Evolutionary conservation across 2,329 filamentous ascomycete species (phyloP).

Genomic region (Xylaria sp.): DNA sequence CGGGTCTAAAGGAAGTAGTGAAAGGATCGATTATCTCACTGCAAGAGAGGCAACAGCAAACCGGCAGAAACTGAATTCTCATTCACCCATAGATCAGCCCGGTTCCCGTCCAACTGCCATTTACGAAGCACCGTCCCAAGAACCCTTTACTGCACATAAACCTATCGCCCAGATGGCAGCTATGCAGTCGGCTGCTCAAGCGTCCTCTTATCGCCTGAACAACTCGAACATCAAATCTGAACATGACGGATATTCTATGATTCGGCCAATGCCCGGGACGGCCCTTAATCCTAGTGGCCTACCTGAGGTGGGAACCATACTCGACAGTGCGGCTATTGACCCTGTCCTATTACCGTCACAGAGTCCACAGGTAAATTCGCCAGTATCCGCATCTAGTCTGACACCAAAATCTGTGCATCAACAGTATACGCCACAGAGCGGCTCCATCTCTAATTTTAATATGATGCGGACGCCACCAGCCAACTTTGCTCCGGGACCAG

Average conservation of each 20-base stretch:
- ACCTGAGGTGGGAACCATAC: constrained; percentile 44
- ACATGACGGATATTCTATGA: constrained; percentile 45
- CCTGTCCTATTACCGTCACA: constrained; percentile 54
- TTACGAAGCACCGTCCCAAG: constrained; percentile 32
- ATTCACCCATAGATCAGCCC: constrained; percentile 32
- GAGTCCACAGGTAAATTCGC: constrained; percentile 43
- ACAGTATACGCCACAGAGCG: constrained; percentile 29
- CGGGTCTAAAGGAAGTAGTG: constrained; percentile 33
- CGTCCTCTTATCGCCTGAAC: constrained; percentile 38
- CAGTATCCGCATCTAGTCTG: constrained; percentile 42
- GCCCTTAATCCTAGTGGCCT: constrained; percentile 47
- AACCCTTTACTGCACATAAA: constrained; percentile 34
- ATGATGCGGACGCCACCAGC: constrained; percentile 37
- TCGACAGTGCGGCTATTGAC: constrained; percentile 47
- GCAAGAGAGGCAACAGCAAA: constrained; percentile 42
- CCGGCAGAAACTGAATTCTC: constrained; percentile 33
- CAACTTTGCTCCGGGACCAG: constrained; percentile 39
- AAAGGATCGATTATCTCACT: constrained; percentile 40
- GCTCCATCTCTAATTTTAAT: constrained; percentile 33
- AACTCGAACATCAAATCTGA: constrained; percentile 46
- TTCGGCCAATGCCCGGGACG: constrained; percentile 49
- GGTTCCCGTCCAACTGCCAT: constrained; percentile 30
- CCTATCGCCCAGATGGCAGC: constrained; percentile 33
- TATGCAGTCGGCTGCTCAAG: constrained; percentile 32
- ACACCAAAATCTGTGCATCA: constrained; percentile 43